Evolutionary conservation across 2,329 filamentous ascomycete species (phyloP).

Genomic region (Ophiosphaerella korrae): DNA sequence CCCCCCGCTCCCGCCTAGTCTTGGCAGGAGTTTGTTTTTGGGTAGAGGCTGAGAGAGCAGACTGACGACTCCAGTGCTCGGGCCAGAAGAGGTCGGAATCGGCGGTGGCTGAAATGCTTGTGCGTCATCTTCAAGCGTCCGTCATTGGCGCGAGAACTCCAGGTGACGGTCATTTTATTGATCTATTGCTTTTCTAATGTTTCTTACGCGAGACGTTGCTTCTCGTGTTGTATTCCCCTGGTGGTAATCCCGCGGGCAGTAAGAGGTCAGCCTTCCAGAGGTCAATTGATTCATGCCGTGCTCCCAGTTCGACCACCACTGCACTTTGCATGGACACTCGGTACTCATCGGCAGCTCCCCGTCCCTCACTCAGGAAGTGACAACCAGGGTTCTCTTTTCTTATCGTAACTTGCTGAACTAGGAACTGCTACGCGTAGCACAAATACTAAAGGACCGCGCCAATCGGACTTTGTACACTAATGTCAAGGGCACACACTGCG

Average conservation of each 20-base stretch:
- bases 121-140: slow-evolving; percentile 41
- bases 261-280: slow-evolving; percentile 31
- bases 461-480: slow-evolving; percentile 11
- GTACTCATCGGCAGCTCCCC: slow-evolving; percentile 30
- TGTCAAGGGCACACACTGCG: slow-evolving; percentile 13
- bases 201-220: slow-evolving; percentile 36
- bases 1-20: slow-evolving; percentile 45
- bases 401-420: slow-evolving; percentile 18
- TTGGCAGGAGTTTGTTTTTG: slow-evolving; percentile 46
- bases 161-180: slow-evolving; percentile 33
- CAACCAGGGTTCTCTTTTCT: slow-evolving; percentile 30
- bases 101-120: slow-evolving; percentile 48
- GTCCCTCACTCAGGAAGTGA: slow-evolving; percentile 18
- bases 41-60: slow-evolving; percentile 44
- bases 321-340: slow-evolving; percentile 33
- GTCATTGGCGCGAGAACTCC: slow-evolving; percentile 36
- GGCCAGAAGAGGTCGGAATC: slow-evolving; percentile 45
- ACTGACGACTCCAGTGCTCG: slow-evolving; percentile 45
- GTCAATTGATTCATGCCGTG: slow-evolving; percentile 34
- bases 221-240: slow-evolving; percentile 40
- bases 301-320: slow-evolving; percentile 31
- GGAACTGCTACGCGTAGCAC: slow-evolving; percentile 28
- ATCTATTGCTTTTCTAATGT: slow-evolving; percentile 33
- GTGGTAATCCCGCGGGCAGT: slow-evolving; percentile 27
- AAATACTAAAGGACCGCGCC: slow-evolving; percentile 23